Evolutionary conservation across 768 basidiomycete genomes (phyloP), one percentile per base, ranked within the genome.

Genomic region (Tephrocybe sp.): DNA sequence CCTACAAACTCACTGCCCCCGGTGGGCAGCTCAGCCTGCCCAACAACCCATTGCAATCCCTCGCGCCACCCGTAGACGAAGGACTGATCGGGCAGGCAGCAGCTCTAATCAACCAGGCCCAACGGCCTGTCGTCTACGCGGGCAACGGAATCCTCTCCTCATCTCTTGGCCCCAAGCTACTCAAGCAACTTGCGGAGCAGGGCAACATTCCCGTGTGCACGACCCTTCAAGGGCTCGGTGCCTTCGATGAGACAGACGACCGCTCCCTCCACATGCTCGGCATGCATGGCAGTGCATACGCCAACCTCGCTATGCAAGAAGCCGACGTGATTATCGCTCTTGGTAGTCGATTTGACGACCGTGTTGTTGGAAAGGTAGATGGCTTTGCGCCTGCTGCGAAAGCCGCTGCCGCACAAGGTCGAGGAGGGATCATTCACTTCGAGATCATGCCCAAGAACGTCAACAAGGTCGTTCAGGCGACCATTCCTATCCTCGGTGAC

Each of bases 381-480:
- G 74, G 81, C 1, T 99, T 98, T 61, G 97, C 95, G 0, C 97
- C 97, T 21, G 89, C 85, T 11, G 96, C 97, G 0, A 77, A 78
- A 40, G 86, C 86, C 5, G 97, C 97, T 5, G 93, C 95, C 1
- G 73, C 79, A 0, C 79, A 86, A 59, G 92, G 95, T 37, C 82
- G 84, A 1, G 97, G 97, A 8, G 97, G 97, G 25, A 95, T 99
- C 74, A 97, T 99, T 64, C 97, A 99, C 74, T 98, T 99, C 63
- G 97, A 99, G 75, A 95, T 98, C 58, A 84, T 85, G 74, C 93
- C 97, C 42, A 98, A 99, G 80, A 99, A 99, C 70, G 80, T 99
- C 70, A 99, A 99, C 82, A 99, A 99, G 72, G 94, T 99, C 54
- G 84, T 98, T 47, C 85, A 99, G 46, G 96, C 97, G 20, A 85